Conservation (phyloP, 305 asterid species). For the Nicotiana rustica region DNA sequence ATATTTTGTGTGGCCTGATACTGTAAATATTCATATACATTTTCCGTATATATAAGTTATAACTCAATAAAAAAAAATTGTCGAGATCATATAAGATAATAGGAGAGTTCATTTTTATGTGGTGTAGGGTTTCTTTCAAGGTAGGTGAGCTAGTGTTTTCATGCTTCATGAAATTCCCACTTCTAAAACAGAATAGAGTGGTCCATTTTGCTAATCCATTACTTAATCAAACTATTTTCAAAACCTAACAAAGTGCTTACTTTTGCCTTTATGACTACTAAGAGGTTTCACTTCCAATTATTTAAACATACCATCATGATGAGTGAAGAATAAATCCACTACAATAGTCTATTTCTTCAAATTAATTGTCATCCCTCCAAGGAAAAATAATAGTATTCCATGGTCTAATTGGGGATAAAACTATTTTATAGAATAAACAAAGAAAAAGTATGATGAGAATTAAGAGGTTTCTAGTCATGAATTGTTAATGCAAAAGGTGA, state of each 20-base stretch:
- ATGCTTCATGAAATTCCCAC: conserved; percentile 33
- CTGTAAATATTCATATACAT: not conserved
- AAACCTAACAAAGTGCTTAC: conserved; percentile 15
- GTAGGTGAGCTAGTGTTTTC: conserved; percentile 30
- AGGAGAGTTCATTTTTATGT: not conserved
- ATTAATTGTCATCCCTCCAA: not conserved
- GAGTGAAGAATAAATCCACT: conserved; percentile 29
- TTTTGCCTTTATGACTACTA: conserved; percentile 1
- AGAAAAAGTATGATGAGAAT: not conserved
- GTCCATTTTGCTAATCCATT: conserved; percentile 32
- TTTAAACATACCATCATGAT: conserved; percentile 4
- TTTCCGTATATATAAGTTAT: not conserved
- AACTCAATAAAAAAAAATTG: not conserved
- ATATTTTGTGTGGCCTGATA: not conserved
- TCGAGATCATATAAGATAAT: not conserved
- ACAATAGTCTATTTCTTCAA: not conserved
- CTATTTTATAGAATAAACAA: not conserved
- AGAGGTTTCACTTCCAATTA: conserved; percentile 22
- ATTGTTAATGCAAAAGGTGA: conserved; percentile 31
- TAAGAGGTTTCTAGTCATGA: conserved; percentile 43
- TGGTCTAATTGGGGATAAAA: not conserved
- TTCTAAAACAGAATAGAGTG: conserved; percentile 30
- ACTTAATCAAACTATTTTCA: conserved; percentile 11
- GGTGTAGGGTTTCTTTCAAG: conserved; percentile 30
- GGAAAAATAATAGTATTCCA: not conserved